Base-by-base conservation (phyloP, 345 rosid species). In the Ceriops tagal region DNA sequence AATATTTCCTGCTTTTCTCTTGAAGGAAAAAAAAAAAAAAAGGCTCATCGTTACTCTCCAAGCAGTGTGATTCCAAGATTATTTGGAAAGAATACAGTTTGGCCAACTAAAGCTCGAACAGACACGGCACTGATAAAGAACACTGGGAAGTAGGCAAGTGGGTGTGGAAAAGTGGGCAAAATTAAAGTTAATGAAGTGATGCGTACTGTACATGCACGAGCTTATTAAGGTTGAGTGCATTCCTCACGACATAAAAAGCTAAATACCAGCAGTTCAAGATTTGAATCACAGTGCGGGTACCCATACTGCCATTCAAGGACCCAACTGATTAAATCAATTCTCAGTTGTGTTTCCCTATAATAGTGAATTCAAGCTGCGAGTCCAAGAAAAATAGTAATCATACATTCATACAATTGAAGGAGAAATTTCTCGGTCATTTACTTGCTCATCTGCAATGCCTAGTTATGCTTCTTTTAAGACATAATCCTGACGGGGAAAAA, bases 61-160 rank as follows among this genome's bases (percentile, higher is more conserved):
- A 13, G 74, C 66, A 70, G 60, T 78, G 34, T 61, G 80, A 81
- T 74, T 70, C 78, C 77, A 74, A 73, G 75, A 84, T 81, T 81
- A 69, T 39, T 67, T 68, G 71, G 82, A 73, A 84, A 81, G 82
- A 70, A 75, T 20, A 79, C 83, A 72, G 71, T 78, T 55, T 77
- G 72, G 78, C 72, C 75, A 72, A 79, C 35, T 70, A 43, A 59
- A 59, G 75, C 71, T 67, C 63, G 75, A 62, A 53, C 78, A 72
- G 73, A 61, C 51, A 39, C 58, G 61, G 21, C n/a, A 55, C 28
- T 49, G 59, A 67, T 65, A 70, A 62, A 70, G 75, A 73, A 26
- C 52, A 31, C 24, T 53, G 66, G 64, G 30, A 67, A 65, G 66
- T 21, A 71, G 62, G 67, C 71, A 58, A 11, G 20, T 13, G 10